Evolutionary conservation across 2,329 filamentous ascomycete species (phyloP).

Genomic region (Trichoderma asperellum): DNA sequence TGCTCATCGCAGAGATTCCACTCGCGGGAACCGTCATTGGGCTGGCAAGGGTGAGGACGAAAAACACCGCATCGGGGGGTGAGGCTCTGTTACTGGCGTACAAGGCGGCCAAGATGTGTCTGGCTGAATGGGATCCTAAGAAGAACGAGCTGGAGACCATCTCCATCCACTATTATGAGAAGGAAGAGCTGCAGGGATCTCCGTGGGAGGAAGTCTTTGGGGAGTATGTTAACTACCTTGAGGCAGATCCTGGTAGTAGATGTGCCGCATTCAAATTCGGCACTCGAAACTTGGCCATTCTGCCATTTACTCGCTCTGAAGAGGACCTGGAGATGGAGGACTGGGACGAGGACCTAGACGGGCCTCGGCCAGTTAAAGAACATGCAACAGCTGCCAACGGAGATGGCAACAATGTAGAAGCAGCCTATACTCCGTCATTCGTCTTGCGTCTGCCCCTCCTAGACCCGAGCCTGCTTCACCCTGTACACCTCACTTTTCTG

Average conservation of each 20-base stretch:
- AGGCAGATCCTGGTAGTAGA: slow-evolving; percentile 86
- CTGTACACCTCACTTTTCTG: slow-evolving; percentile 88
- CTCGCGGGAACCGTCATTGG: slow-evolving; percentile 85
- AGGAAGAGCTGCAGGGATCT: slow-evolving; percentile 80
- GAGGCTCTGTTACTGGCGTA: slow-evolving; percentile 83
- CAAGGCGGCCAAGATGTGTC: slow-evolving; percentile 88
- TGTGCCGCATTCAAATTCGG: slow-evolving; percentile 96
- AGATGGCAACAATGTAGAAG: slow-evolving; percentile 49
- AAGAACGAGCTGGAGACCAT: slow-evolving; percentile 79
- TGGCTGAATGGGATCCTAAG: slow-evolving; percentile 91
- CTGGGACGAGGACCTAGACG: slow-evolving; percentile 82
- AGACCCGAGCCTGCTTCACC: slow-evolving; percentile 84
- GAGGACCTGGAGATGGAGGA: slow-evolving; percentile 92
- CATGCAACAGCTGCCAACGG: slow-evolving; percentile 42
- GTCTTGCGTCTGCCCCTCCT: slow-evolving; percentile 87
- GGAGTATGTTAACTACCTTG: slow-evolving; percentile 78
- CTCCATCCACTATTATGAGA: slow-evolving; percentile 97
- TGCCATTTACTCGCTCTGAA: slow-evolving; percentile 85
- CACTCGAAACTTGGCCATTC: slow-evolving; percentile 82
- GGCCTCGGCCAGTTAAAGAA: slow-evolving; percentile 60
- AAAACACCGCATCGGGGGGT: slow-evolving; percentile 75
- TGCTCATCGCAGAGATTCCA: slow-evolving; percentile 81
- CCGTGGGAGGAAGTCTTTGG: slow-evolving; percentile 80
- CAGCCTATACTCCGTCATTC: slow-evolving; percentile 88
- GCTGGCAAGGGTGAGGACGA: slow-evolving; percentile 74